These are phyloP conservation scores for Incumbomyces delicatus DNA, from an alignment of 2,329 filamentous ascomycete species.

Conservation along the genomic window DNA sequence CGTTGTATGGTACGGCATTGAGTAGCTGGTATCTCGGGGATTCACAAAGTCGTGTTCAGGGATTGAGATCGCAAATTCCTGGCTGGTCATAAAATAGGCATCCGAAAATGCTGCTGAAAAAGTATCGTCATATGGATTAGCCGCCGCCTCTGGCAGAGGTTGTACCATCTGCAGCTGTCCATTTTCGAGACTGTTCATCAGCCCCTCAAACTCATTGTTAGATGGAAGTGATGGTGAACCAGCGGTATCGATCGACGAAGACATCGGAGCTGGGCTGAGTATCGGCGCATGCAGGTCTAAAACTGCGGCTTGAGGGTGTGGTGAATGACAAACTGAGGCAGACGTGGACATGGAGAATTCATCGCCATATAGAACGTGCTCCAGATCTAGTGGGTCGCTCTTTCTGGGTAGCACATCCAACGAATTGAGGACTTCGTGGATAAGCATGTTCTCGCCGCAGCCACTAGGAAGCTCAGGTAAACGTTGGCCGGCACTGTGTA, in stretches of 20 bases:
- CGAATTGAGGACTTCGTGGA: not conserved
- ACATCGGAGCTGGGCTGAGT: not conserved
- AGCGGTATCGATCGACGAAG: not conserved
- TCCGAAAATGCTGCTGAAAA: not conserved
- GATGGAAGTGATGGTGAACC: not conserved
- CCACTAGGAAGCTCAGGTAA: not conserved
- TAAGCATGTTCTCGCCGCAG: conserved; percentile 1
- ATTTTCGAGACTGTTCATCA: not conserved
- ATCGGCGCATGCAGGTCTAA: not conserved
- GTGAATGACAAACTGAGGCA: not conserved
- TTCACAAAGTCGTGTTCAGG: not conserved
- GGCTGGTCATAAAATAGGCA: not conserved
- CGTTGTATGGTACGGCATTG: not conserved
- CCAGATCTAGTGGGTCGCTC: not conserved
- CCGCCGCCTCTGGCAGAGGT: not conserved
- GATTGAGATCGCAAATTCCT: not conserved
- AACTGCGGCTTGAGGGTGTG: not conserved
- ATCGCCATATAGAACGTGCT: not conserved
- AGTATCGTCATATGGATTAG: not conserved
- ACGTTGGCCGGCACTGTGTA: not conserved
- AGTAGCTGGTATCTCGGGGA: not conserved
- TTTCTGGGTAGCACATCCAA: conserved; percentile 1
- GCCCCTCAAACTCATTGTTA: not conserved
- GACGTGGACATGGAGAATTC: not conserved
- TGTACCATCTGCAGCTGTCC: not conserved